Evolutionary conservation across 768 basidiomycete genomes (phyloP).

Genomic region (Collybiopsis luxurians): DNA sequence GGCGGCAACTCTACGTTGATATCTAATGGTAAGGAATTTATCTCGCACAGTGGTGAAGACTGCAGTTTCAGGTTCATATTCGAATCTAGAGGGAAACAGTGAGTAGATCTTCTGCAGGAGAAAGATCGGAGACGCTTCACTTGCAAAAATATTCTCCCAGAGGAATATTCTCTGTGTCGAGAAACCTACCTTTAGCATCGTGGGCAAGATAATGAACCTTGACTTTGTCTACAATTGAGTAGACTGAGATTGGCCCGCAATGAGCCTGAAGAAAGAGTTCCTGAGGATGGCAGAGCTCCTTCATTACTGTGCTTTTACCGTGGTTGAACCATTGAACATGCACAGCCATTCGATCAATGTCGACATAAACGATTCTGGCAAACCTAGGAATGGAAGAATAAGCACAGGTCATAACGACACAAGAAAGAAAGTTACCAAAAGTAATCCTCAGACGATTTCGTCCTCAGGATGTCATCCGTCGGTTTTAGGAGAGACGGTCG

Average conservation of each 20-base stretch:
- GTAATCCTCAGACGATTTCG: slow-evolving; percentile 48
- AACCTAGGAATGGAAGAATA: slow-evolving; percentile 47
- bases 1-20: slow-evolving; percentile 35
- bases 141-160: slow-evolving; percentile 53
- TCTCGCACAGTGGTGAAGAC: slow-evolving; percentile 43
- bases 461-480: slow-evolving; percentile 29
- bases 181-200: slow-evolving; percentile 18
- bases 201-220: slow-evolving; percentile 15
- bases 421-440: slow-evolving; percentile 47
- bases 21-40: slow-evolving; percentile 17
- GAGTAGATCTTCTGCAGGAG: not conserved
- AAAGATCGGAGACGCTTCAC: slow-evolving; percentile 30
- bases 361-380: slow-evolving; percentile 56
- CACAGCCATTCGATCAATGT: slow-evolving; percentile 35
- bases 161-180: slow-evolving; percentile 8
- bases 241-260: slow-evolving; percentile 44
- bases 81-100: slow-evolving; percentile 34
- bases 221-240: slow-evolving; percentile 47
- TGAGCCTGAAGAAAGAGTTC: slow-evolving; percentile 62
- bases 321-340: slow-evolving; percentile 82
- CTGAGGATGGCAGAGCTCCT: slow-evolving; percentile 57
- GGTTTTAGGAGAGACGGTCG: slow-evolving; percentile 28
- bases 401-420: not conserved
- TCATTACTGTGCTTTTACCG: slow-evolving; percentile 55
- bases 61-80: slow-evolving; percentile 44